A percentile compares a stretch with the other conserved stretches of the same genome.
phyloP scores from a whole-genome alignment of 768 basidiomycete species.

The Russula compacta region DNA sequence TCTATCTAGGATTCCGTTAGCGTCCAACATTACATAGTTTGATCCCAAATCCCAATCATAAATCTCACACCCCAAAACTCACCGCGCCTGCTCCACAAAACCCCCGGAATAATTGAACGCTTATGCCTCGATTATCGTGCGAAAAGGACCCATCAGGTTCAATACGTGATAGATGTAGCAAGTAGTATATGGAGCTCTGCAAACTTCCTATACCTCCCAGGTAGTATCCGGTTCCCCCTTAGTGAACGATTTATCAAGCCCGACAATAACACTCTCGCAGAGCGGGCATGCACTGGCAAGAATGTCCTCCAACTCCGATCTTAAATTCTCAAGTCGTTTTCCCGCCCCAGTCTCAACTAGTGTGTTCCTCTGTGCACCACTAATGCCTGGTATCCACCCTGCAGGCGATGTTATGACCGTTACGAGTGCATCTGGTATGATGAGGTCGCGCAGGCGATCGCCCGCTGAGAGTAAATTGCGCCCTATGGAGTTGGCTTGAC shows the following conservation, averaged over 20 bases:
- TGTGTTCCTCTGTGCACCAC: conserved; percentile 35
- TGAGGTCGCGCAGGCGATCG: conserved; percentile 83
- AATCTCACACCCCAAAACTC: background rate
- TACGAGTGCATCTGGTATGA: conserved; percentile 89
- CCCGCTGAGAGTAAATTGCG: conserved; percentile 81
- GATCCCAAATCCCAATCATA: background rate
- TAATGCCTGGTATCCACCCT: conserved; percentile 65
- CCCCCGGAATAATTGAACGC: background rate
- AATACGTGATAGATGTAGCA: background rate
- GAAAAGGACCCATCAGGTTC: background rate
- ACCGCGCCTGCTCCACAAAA: no score
- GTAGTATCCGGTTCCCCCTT: conserved; percentile 69
- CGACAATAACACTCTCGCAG: conserved; percentile 82
- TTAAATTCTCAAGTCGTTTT: conserved; percentile 61
- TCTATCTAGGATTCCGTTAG: background rate
- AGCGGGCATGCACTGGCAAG: conserved; percentile 85
- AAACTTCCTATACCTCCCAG: conserved; percentile 50
- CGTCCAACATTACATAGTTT: background rate
- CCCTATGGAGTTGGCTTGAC: conserved; percentile 59
- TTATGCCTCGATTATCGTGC: background rate
- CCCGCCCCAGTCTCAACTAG: conserved; percentile 43
- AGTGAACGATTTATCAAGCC: conserved; percentile 82
- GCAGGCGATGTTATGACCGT: conserved; percentile 65
- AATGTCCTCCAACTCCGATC: conserved; percentile 81
- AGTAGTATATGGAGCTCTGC: conserved; percentile 5